Percentiles rank a stretch among this genome's conserved stretches.
Evolutionary conservation across 495 filamentous ascomycete species (phyloP).

Genomic region (Tuber aestivum): DNA sequence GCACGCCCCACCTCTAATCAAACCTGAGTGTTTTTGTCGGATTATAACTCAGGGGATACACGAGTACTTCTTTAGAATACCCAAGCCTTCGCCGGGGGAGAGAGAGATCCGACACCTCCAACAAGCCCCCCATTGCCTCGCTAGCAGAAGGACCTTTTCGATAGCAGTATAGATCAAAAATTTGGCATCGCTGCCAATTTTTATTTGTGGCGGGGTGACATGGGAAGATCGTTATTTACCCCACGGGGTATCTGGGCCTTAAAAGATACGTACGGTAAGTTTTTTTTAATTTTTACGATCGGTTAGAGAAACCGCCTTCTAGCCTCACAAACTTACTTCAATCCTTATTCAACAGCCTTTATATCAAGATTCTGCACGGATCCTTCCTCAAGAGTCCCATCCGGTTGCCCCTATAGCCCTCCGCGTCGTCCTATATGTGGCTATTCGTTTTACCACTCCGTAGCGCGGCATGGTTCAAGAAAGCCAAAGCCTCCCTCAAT

Average conservation of each 20-base stretch:
- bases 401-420: background rate
- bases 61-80: background rate
- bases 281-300: background rate
- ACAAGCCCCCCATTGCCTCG: background rate
- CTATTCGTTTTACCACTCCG: background rate
- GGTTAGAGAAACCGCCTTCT: background rate
- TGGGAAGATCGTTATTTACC: constrained; percentile 21
- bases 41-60: background rate
- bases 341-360: constrained; percentile 15
- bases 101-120: background rate
- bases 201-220: background rate
- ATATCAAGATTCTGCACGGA: constrained; percentile 28
- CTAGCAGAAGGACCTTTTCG: background rate
- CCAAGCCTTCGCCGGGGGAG: background rate
- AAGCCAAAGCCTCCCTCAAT: background rate
- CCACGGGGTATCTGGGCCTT: constrained; percentile 12
- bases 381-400: background rate
- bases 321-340: background rate
- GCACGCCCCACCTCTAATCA: background rate
- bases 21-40: background rate
- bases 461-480: background rate
- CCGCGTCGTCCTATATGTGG: background rate
- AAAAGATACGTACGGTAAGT: constrained; percentile 30
- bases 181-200: background rate
- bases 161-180: background rate